Evolutionary conservation across 2,329 filamentous ascomycete genomes (phyloP), one percentile per base, ranked within the genome.

Genomic region (Aspergillus persii): DNA sequence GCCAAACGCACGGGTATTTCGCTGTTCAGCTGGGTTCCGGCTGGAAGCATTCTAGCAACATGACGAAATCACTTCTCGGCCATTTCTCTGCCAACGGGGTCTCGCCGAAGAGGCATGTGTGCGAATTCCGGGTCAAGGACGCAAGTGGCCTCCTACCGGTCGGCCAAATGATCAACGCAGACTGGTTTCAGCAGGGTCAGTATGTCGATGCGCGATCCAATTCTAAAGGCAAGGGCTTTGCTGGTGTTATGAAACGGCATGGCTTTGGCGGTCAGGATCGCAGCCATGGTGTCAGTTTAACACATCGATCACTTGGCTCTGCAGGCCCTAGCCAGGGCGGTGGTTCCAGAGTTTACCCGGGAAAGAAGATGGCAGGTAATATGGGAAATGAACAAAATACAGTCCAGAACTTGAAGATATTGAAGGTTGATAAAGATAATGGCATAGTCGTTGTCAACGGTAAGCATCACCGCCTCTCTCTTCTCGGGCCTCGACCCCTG

Each of bases 201-300:
- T 96, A 87, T 76, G 89, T 99, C 61, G 95, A 99, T 79, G 88
- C 92, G 56, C 84, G 88, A 69, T 89, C 87, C 52, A 86, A 89
- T 71, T 89, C 87, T 68, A 86, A 91, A 73, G 95, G 95, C 55
- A 94, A 92, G 85, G 95, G 95, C 7, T 99, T 97, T 75, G 91
- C 90, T 8, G 95, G 95, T 84, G 95, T 91, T 66, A 99, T 99
- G 95, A 99, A 99, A 86, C 85, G 91, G 68, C 91, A 94, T 80
- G 92, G 92, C 36, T 98, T 95, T 77, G 76, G 81, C 31, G 95
- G 95, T 69, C 95, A 99, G 81, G 89, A 88, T 67, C 91, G 92
- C 58, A 93, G 89, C 68, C 95, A 99, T 84, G 95, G 95, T 84
- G 94, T 96, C 79, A 97, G 93, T 72, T 87, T 92, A 80, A 92